Evolutionary conservation across 2,329 filamentous ascomycete species (phyloP).

Genomic region (Fusarium anguioides): DNA sequence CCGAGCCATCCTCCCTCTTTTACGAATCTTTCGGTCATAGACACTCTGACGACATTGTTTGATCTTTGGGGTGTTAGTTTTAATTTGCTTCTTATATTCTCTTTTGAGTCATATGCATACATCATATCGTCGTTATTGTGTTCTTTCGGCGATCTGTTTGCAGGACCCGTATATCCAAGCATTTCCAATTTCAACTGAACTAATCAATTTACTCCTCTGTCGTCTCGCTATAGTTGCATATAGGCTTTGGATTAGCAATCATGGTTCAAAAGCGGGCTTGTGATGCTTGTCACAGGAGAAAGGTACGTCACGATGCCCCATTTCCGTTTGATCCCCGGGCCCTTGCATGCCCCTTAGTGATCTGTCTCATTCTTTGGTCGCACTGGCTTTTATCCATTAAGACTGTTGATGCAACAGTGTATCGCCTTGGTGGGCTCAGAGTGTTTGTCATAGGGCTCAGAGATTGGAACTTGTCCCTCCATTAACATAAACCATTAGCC

Average conservation of each 20-base stretch:
- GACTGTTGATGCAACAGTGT: not conserved
- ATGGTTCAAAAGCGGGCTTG: slow-evolving; percentile 38
- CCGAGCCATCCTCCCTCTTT: slow-evolving; percentile 4
- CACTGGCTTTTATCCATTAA: not conserved
- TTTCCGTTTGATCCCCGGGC: not conserved
- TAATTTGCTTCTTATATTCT: not conserved
- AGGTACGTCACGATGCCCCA: slow-evolving; percentile 28
- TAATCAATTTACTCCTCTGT: not conserved
- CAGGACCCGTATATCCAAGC: not conserved
- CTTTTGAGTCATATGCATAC: not conserved
- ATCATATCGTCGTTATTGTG: not conserved
- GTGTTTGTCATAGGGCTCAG: too few species aligned
- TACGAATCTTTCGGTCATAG: not conserved
- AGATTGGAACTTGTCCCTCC: too few species aligned
- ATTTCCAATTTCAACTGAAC: not conserved
- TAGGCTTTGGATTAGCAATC: not conserved
- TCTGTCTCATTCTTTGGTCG: slow-evolving; percentile 10
- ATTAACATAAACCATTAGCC: too few species aligned
- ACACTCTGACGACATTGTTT: not conserved
- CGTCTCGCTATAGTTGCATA: not conserved
- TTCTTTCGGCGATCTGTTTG: not conserved
- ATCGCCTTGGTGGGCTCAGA: too few species aligned
- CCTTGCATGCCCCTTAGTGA: not conserved
- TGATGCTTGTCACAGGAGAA: slow-evolving; percentile 41
- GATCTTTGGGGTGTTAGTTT: not conserved